These are phyloP conservation scores for Loxodes magnus DNA, from an alignment of 73 alveolate species.

Conservation along the genomic window DNA sequence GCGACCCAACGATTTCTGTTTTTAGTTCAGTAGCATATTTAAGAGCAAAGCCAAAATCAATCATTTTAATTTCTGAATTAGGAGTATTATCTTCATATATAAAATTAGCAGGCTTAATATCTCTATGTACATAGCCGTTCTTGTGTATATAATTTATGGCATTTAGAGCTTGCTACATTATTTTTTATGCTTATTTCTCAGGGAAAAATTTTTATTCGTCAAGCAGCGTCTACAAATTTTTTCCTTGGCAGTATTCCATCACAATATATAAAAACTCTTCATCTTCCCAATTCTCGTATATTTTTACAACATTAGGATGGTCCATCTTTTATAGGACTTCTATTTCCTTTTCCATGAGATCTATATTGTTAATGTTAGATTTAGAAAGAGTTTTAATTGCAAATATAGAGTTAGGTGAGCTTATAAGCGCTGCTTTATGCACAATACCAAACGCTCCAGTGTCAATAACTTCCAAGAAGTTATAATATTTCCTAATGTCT, in stretches of 20 bases:
- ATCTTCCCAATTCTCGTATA: conserved; percentile 19
- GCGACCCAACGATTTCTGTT: too few relatives aligned
- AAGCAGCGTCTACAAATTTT: too few relatives aligned
- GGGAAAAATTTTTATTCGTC: too few relatives aligned
- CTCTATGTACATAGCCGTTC: conserved; percentile 53
- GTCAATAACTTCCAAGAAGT: neutral
- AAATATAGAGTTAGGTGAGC: neutral
- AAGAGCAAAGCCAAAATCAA: too few relatives aligned
- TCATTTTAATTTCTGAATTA: too few relatives aligned
- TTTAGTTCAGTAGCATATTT: too few relatives aligned
- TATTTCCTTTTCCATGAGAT: conserved; percentile 5
- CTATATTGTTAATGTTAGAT: neutral
- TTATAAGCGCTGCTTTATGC: neutral
- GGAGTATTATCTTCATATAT: conserved; percentile 11
- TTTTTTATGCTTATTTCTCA: too few relatives aligned
- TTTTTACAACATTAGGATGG: conserved; percentile 21
- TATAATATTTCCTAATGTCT: neutral
- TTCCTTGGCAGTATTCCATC: conserved; percentile 14
- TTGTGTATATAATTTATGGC: conserved; percentile 23
- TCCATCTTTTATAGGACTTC: conserved; percentile 16
- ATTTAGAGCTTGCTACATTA: neutral
- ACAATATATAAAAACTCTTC: conserved; percentile 11
- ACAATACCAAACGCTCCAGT: conserved; percentile 3
- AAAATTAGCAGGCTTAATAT: conserved; percentile 48
- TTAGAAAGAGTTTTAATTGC: neutral